Evolutionary conservation across 169 alveolate species (phyloP).

Genomic region (Plasmodium inui): DNA sequence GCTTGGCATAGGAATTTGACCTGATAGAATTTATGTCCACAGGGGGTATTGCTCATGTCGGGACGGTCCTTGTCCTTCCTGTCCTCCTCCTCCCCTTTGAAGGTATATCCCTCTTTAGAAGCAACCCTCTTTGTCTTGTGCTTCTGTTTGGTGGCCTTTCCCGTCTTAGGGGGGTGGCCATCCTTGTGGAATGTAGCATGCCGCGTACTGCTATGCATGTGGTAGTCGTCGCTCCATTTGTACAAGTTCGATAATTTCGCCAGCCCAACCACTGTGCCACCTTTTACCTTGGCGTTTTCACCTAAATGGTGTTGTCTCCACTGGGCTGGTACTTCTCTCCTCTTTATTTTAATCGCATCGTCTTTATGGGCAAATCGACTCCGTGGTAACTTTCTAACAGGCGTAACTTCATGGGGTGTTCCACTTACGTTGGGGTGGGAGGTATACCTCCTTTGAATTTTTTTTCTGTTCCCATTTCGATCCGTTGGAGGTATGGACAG

Average conservation of each 20-base stretch:
- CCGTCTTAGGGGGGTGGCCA: background rate
- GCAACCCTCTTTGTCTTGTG: background rate
- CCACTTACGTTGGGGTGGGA: background rate
- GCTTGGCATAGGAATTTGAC: constrained; percentile 66
- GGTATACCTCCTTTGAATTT: background rate
- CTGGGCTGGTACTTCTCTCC: background rate
- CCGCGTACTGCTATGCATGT: no score
- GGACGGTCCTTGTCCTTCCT: background rate
- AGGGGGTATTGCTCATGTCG: background rate
- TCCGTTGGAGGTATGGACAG: background rate
- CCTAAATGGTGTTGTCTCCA: background rate
- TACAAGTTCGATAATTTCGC: no score
- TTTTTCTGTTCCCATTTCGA: background rate
- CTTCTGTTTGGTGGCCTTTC: background rate
- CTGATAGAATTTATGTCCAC: background rate
- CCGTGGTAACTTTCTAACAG: background rate
- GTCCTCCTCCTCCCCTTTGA: background rate
- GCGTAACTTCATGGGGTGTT: background rate
- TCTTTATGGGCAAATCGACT: background rate
- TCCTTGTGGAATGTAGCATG: background rate
- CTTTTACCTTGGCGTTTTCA: background rate
- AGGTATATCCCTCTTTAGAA: background rate
- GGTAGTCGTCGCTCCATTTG: background rate
- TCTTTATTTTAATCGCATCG: background rate
- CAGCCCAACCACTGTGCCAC: background rate